A percentile compares a stretch with the other conserved stretches of the same genome.
Evolutionary conservation across 441 rosid species (phyloP).

Genomic region (Erysimum cheiri): DNA sequence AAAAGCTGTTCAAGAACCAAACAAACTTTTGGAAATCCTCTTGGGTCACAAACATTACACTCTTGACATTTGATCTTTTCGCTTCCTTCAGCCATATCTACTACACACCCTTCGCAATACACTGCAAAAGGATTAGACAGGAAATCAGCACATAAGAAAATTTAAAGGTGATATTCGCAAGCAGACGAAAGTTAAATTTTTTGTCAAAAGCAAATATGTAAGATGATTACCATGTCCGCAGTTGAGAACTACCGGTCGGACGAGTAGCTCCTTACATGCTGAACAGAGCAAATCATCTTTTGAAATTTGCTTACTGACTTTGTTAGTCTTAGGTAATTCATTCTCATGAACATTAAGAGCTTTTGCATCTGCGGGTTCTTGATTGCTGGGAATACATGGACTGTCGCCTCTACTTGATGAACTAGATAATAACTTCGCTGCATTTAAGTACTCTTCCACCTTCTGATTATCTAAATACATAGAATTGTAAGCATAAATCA

Average conservation of each 20-base stretch:
- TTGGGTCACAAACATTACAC: constrained; percentile 68
- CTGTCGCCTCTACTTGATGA: constrained; percentile 17
- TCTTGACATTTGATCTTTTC: constrained; percentile 63
- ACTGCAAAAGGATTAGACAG: constrained; percentile 48
- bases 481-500: background rate
- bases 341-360: constrained; percentile 27
- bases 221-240: constrained; percentile 80
- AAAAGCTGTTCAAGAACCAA: constrained; percentile 69
- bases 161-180: constrained; percentile 6
- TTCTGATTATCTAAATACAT: constrained; percentile 28
- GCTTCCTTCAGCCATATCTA: constrained; percentile 43
- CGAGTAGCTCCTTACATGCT: constrained; percentile 69
- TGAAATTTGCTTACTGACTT: constrained; percentile 43
- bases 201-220: constrained; percentile 7
- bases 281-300: constrained; percentile 61
- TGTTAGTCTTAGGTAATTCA: constrained; percentile 15
- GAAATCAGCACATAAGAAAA: background rate
- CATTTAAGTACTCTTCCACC: constrained; percentile 35
- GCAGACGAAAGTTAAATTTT: background rate
- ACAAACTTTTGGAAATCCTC: constrained; percentile 65
- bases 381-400: constrained; percentile 15
- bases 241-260: constrained; percentile 70
- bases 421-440: constrained; percentile 26
- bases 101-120: constrained; percentile 69
- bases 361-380: constrained; percentile 26